These are phyloP conservation scores for Candida krabiensis DNA, from an alignment of 805 yeast species.

Conservation along the genomic window DNA sequence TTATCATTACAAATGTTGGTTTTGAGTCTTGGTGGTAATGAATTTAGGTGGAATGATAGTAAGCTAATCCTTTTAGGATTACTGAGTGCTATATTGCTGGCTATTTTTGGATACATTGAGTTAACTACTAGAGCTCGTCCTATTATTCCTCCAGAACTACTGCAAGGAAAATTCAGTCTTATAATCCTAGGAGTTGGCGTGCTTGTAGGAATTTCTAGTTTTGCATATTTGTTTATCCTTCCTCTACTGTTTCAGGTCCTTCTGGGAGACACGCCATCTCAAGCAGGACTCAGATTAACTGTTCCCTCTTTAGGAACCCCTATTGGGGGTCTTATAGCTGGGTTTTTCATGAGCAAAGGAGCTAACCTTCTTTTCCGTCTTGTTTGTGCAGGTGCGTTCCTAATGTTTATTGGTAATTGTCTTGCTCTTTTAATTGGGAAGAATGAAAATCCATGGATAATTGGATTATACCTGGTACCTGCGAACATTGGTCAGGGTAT, in stretches of 20 bases:
- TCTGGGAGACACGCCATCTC: conserved; percentile 39
- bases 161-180: conserved; percentile 25
- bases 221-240: conserved; percentile 41
- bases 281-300: conserved; percentile 41
- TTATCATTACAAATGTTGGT: conserved; percentile 14
- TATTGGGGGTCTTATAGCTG: conserved; percentile 42
- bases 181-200: conserved; percentile 32
- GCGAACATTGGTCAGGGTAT: conserved; percentile 41
- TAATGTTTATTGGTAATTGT: conserved; percentile 39
- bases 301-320: conserved; percentile 43
- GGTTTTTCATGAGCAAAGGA: conserved; percentile 36
- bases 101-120: conserved; percentile 6
- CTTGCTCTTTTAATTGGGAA: conserved; percentile 27
- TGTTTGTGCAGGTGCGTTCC: conserved; percentile 33
- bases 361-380: conserved; percentile 27
- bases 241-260: conserved; percentile 44
- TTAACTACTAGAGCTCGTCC: conserved; percentile 23
- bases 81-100: conserved; percentile 5
- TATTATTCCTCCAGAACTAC: conserved; percentile 34
- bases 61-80: conserved; percentile 4
- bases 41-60: conserved; percentile 13
- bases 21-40: conserved; percentile 16
- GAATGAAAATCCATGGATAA: conserved; percentile 27
- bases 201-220: conserved; percentile 39
- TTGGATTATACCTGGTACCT: conserved; percentile 33